These are phyloP conservation scores for Russula brevipes DNA, from an alignment of 768 basidiomycete species.

Conservation along the genomic window DNA sequence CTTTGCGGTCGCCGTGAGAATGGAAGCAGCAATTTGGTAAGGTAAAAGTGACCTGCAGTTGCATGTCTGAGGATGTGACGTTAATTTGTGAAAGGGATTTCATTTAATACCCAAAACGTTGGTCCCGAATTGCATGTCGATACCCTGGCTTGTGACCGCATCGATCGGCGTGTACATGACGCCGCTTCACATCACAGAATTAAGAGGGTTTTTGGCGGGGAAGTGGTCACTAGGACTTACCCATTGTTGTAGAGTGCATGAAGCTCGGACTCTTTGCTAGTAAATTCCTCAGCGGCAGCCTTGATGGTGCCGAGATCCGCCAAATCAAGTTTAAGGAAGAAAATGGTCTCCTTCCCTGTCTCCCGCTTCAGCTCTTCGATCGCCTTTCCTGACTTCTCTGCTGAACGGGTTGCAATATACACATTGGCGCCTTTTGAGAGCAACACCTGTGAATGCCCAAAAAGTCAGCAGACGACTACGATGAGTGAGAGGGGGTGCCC, in stretches of 20 bases:
- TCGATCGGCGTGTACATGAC: conserved; percentile 33
- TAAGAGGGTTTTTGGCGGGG: not conserved
- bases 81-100: not conserved
- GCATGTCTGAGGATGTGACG: not conserved
- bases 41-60: conserved; percentile 32
- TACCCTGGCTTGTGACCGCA: conserved; percentile 32
- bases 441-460: conserved; percentile 25
- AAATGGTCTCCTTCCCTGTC: conserved; percentile 20
- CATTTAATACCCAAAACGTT: conserved; percentile 29
- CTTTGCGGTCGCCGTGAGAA: conserved; percentile 31
- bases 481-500: not conserved
- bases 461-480: not conserved
- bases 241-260: conserved; percentile 37
- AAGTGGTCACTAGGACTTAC: conserved; percentile 16
- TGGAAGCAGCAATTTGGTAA: conserved; percentile 35
- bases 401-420: conserved; percentile 31
- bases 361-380: conserved; percentile 26
- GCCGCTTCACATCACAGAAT: conserved; percentile 26
- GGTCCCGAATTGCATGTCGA: conserved; percentile 36
- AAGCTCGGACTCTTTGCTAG: conserved; percentile 26
- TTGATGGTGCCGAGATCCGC: conserved; percentile 34
- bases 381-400: conserved; percentile 23
- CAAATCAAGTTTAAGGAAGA: conserved; percentile 36
- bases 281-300: conserved; percentile 35
- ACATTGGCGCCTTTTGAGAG: conserved; percentile 32